phyloP scores from a whole-genome alignment of 495 filamentous ascomycete species.

The Niebla homalea region DNA sequence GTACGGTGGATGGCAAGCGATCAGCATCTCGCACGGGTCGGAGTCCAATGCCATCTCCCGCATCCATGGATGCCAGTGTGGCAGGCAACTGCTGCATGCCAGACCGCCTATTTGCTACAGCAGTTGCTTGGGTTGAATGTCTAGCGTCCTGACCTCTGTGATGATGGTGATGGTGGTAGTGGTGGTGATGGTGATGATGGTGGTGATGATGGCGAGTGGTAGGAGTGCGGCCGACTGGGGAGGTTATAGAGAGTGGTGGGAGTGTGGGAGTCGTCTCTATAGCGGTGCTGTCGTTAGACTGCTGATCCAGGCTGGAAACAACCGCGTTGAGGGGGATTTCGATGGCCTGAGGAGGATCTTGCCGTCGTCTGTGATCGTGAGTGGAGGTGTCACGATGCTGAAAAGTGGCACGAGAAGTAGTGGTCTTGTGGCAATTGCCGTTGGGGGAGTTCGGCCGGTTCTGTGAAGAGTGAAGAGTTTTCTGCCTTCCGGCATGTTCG shows the following conservation, averaged over 20 bases:
- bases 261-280: constrained; percentile 51
- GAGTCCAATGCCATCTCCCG: constrained; percentile 57
- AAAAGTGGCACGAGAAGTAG: constrained; percentile 19
- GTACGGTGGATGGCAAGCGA: constrained; percentile 72
- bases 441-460: constrained; percentile 26
- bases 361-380: constrained; percentile 43
- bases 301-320: constrained; percentile 26
- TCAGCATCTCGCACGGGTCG: constrained; percentile 77
- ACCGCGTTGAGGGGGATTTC: constrained; percentile 53
- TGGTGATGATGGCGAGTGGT: constrained; percentile 40
- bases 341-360: constrained; percentile 58
- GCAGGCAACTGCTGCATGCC: constrained; percentile 54
- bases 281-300: constrained; percentile 30
- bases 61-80: constrained; percentile 59
- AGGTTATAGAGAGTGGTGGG: constrained; percentile 54
- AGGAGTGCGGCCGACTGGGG: constrained; percentile 60
- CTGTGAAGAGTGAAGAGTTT: constrained; percentile 25
- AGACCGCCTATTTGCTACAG: constrained; percentile 33
- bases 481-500: constrained; percentile 38
- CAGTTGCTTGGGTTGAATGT: constrained; percentile 15
- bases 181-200: constrained; percentile 30
- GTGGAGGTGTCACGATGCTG: constrained; percentile 25
- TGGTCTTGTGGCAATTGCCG: constrained; percentile 16
- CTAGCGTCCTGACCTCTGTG: constrained; percentile 48
- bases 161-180: constrained; percentile 48